Conservation (phyloP, 768 basidiomycete genomes). For the Galerina sulciceps region DNA sequence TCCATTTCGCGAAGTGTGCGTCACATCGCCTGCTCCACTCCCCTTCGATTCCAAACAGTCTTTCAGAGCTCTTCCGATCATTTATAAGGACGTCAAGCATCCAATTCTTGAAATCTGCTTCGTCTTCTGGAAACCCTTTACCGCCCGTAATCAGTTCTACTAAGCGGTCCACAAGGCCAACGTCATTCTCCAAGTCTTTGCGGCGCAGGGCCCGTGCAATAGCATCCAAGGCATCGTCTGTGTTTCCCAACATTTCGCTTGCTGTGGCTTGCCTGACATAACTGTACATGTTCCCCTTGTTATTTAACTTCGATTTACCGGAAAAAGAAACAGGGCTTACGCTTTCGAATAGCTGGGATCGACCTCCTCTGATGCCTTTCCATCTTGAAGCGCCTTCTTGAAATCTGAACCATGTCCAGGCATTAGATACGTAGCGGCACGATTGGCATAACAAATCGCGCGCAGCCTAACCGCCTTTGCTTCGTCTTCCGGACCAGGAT, state of each 20-base stretch:
- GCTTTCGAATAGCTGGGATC: constrained; percentile 35
- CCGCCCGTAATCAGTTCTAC: constrained; percentile 27
- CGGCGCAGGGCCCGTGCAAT: constrained; percentile 28
- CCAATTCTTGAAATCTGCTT: constrained; percentile 27
- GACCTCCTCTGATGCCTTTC: constrained; percentile 25
- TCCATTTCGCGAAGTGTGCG: constrained; percentile 21
- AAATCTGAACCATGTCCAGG: constrained; percentile 28
- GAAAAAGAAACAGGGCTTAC: constrained; percentile 21
- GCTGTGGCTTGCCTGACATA: constrained; percentile 38
- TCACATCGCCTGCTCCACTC: constrained; percentile 23
- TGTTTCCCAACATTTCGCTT: constrained; percentile 23
- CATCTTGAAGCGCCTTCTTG: constrained; percentile 36
- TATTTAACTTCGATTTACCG: neutral
- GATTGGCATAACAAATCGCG: constrained; percentile 35
- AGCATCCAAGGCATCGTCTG: constrained; percentile 26
- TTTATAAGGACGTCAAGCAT: constrained; percentile 17
- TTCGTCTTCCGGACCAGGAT: constrained; percentile 27
- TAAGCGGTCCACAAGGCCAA: constrained; percentile 26
- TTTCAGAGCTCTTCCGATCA: constrained; percentile 10
- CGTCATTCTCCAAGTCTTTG: constrained; percentile 28
- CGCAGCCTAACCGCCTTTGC: constrained; percentile 25
- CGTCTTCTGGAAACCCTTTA: constrained; percentile 27
- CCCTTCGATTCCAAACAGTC: constrained; percentile 21
- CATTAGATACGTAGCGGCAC: constrained; percentile 34
- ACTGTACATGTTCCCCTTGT: constrained; percentile 18